Evolutionary conservation across 2,329 filamentous ascomycete genomes (phyloP), one percentile per base, ranked within the genome.

Genomic region (Seiridium cupressi): DNA sequence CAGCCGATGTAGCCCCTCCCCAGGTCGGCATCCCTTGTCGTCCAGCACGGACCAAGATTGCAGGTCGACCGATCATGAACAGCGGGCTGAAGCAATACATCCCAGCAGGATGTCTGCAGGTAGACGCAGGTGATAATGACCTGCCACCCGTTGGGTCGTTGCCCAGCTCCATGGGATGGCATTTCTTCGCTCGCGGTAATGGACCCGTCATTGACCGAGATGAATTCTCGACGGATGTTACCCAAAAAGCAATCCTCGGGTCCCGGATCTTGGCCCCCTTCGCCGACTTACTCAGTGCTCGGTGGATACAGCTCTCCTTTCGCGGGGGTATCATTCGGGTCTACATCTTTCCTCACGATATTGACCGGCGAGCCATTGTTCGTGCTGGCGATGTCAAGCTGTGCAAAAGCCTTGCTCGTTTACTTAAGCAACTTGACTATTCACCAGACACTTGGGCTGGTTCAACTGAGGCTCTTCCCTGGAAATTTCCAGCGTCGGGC

Each of bases 331-430:
- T 64, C 1, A 44, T 85, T 6, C 80, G 88, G 31, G 76, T 91
- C 0, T 87, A 89, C 66, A 65, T 90, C 3, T 79, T 91, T 2
- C 87, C 89, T 2, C 85, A 90, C 63, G 90, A 93, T 72, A 77
- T 85, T 40, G 80, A 82, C 2, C 81, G 85, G 36, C 70, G 76
- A 1, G 70, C 72, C 3, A 76, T 90, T n/a, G 76, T 83, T 44
- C 79, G 86, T 5, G 76, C 74, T 1, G 44, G 44, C 35, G 75
- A 80, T 59, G 66, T 65, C 2, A 70, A 67, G 13, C 70, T 89
- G 5, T 75, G 76, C 35, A 80, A 72, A 55, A 72, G 77, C 1
- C 74, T 88, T 35, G 71, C 76, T 6, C 51, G 62, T 1, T 70
- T 93, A 0, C 69, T 92, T 5, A 64, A 69, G 1, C 69, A 68